Evolutionary conservation across 1,284 basidiomycete genomes (phyloP).

Genomic region (Ustilago hordei): DNA sequence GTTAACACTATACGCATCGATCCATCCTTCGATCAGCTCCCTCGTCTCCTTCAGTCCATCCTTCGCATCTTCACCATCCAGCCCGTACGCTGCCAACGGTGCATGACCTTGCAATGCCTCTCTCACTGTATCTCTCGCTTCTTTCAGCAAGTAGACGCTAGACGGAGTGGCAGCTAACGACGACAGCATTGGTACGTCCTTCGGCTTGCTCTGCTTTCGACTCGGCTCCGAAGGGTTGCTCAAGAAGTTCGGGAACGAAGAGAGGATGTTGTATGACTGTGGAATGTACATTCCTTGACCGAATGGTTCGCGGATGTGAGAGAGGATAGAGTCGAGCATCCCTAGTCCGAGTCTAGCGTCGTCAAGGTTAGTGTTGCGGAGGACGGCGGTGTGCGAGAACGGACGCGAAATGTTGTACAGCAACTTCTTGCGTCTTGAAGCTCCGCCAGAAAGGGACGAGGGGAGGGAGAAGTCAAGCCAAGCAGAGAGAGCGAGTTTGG

Average conservation of each 20-base stretch:
- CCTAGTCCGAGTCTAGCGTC: slow-evolving; percentile 30
- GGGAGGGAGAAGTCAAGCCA: slow-evolving; percentile 49
- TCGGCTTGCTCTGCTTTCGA: slow-evolving; percentile 13
- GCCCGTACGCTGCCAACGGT: slow-evolving; percentile 51
- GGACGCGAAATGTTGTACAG: slow-evolving; percentile 29
- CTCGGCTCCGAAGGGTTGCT: slow-evolving; percentile 12
- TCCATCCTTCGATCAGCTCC: slow-evolving; percentile 58
- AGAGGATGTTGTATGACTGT: slow-evolving; percentile 52
- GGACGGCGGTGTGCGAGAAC: slow-evolving; percentile 36
- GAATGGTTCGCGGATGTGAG: slow-evolving; percentile 31
- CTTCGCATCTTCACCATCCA: slow-evolving; percentile 48
- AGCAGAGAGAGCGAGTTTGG: slow-evolving; percentile 20
- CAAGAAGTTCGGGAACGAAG: slow-evolving; percentile 56
- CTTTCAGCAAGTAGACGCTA: slow-evolving; percentile 38
- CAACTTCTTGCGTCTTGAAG: slow-evolving; percentile 12
- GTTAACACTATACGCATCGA: slow-evolving; percentile 55
- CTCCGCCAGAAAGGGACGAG: background rate
- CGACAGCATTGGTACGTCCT: slow-evolving; percentile 45
- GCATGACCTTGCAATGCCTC: slow-evolving; percentile 53
- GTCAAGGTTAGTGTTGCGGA: slow-evolving; percentile 37
- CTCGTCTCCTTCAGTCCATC: slow-evolving; percentile 62
- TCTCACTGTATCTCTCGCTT: slow-evolving; percentile 43
- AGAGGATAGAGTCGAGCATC: slow-evolving; percentile 43
- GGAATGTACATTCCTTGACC: slow-evolving; percentile 47
- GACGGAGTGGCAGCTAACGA: slow-evolving; percentile 50